phyloP scores from a whole-genome alignment of 2,329 filamentous ascomycete species.

The Corinectria fuckeliana region DNA sequence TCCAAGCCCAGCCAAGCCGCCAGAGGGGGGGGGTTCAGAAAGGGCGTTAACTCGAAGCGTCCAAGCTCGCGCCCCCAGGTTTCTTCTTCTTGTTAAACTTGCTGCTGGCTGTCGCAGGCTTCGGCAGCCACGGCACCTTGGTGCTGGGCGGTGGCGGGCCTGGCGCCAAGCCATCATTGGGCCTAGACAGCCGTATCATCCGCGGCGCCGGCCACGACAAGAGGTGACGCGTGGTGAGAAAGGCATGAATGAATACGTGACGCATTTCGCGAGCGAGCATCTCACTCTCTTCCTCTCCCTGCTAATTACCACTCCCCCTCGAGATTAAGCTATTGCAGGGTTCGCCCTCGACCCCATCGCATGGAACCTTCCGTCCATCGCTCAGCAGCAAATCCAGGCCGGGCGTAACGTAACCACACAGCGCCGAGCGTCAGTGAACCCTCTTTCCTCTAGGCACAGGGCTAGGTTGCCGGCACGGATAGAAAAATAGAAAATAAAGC shows the following conservation, averaged over 20 bases:
- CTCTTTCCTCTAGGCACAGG: neutral
- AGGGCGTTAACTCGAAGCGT: no score
- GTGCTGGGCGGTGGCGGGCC: constrained; percentile 23
- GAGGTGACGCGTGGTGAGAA: no score
- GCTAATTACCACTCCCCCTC: neutral
- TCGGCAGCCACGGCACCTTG: constrained; percentile 43
- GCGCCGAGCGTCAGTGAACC: neutral
- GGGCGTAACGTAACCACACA: neutral
- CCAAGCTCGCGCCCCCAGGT: no score
- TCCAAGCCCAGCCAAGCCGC: no score
- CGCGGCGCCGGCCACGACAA: constrained; percentile 14
- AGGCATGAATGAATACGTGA: neutral
- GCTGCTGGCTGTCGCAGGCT: constrained; percentile 22
- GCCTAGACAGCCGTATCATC: constrained; percentile 39
- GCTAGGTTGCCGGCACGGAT: neutral
- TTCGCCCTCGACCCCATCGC: neutral
- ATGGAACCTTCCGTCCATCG: neutral
- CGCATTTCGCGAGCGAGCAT: no score
- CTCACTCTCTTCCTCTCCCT: neutral
- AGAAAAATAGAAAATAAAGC: neutral
- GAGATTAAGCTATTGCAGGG: constrained; percentile 10
- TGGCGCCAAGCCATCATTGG: constrained; percentile 33
- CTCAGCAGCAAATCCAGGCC: constrained; percentile 12
- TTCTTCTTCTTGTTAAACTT: neutral
- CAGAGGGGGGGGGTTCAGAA: no score